Base-by-base conservation (phyloP, 495 filamentous ascomycete species). In the Tetracladium marchalianum region DNA sequence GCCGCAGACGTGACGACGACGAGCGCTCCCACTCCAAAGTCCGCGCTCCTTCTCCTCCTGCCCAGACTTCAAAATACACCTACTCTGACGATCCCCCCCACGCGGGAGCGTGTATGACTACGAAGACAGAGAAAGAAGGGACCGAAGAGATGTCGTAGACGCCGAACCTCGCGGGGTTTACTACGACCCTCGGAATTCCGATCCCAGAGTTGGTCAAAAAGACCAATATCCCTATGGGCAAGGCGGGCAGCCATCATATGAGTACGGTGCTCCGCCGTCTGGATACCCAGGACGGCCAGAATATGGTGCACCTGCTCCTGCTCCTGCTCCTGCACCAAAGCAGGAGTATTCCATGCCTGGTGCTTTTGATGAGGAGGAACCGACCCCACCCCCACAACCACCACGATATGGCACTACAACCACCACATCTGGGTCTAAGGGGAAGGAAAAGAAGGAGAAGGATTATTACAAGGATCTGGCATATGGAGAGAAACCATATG, bases 401-500 rank as follows among this genome's bases (percentile, higher is more conserved):
- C 22, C 22, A 27, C 22, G 22, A 27, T 27, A 27, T 27, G 22
- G 22, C 7, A 27, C 22, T 27, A 27, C 22, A 27, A 27, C 22
- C 3, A 27, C 22, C 3, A 27, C 51, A 57, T 48, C 43, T 37
- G 24, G 32, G 31, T 41, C 32, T 37, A 31, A 22, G 24, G 38
- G 15, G 38, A 32, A 32, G 22, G 35, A 38, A 22, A 48, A 18
- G 19, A 42, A 43, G 32, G 53, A 52, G 43, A 50, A 57, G 47
- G 50, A 53, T 17, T 57, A 57, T 41, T 51, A 50, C 32, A 31
- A 47, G 12, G 54, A 53, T 37, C 39, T 16, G 10, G 44, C 27
- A n/a, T 47, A 47, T 39, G 50, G 27, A 11, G 41, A 37, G 22
- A 27, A 27, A 27, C 22, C 22, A 7, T 27, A 27, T 27, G 22